phyloP scores from a whole-genome alignment of 108 stramenopile species.

The Mayamaea pseudoterrestris region DNA sequence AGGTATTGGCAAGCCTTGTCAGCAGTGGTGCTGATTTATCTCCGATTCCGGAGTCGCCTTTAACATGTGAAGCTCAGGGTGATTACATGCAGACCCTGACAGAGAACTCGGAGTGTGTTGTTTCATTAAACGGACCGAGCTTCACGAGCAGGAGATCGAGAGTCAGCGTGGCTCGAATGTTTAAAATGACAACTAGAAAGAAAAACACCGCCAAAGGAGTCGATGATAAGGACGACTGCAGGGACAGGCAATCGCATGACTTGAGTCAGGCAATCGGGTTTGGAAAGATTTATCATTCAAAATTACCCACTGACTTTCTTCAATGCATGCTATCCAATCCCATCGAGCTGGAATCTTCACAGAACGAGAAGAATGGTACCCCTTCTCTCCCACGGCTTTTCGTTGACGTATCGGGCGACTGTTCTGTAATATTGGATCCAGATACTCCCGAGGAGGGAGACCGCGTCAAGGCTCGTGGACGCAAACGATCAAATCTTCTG shows the following conservation, averaged over 20 bases:
- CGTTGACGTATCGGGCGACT: conserved; percentile 65
- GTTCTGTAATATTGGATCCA: conserved; percentile 47
- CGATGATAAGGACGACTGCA: conserved; percentile 6
- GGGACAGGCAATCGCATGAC: neutral
- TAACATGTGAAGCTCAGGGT: too few species aligned
- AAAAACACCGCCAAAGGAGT: neutral
- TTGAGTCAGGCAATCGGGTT: conserved; percentile 1
- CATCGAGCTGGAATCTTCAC: conserved; percentile 11
- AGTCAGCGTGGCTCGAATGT: neutral
- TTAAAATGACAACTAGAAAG: neutral
- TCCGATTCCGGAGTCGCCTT: too few species aligned
- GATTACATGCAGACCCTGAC: too few species aligned
- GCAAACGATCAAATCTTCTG: conserved; percentile 52
- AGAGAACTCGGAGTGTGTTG: too few species aligned
- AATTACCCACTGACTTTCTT: conserved; percentile 53
- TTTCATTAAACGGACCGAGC: too few species aligned
- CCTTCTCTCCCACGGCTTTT: conserved; percentile 30
- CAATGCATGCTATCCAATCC: conserved; percentile 50
- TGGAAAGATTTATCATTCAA: conserved; percentile 36
- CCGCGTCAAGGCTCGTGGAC: conserved; percentile 1
- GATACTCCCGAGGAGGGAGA: neutral
- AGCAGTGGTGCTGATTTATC: too few species aligned
- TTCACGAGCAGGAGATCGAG: neutral
- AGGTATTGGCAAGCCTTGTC: too few species aligned
- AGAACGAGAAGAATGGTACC: neutral